Base-by-base conservation (phyloP, 768 basidiomycete species). In the Amanita pallidorosea region DNA sequence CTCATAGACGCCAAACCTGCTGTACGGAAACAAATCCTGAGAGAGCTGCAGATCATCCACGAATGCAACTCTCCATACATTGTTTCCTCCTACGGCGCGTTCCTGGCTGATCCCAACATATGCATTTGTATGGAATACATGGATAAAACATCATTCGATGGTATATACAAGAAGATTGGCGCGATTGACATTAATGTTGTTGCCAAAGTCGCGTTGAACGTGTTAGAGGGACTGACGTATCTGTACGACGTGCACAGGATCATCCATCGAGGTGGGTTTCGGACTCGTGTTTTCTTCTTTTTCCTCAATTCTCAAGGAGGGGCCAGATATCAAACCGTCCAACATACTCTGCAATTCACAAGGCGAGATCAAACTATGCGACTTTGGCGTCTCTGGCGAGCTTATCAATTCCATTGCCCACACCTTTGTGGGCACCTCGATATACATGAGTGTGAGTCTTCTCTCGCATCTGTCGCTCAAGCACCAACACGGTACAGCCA, bases 31-130 rank as follows among this genome's bases (percentile, higher is more conserved):
- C 96, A 98, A 70, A 98, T 99, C 60, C 74, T 98, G 33, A 85
- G 96, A 44, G 96, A 99, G 63, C 73, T 99, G 56, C 96, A 98
- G 60, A 98, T 99, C 72, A 94, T 98, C 92, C 91, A 97, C 66
- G 88, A 96, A 67, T 98, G 95, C 68, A 76, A 85, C 57, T 94
- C 90, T 5, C 79, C 77, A 46, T 88, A 91, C 66, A 99, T 99
- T 63, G 88, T 99, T 60, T 93, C 89, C 0, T 99, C 96, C 71
- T 94, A 86, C 62, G 96, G 96, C 55, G 96, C 96, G 45, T 99
- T 91, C 69, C 74, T 98, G 33, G 83, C 87, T 2, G 96, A 99
- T 65, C 95, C 95, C 11, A 97, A 98, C 60, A 95, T 99, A 61
- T 96, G 95, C 67, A 95, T 97, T 46, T 98, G 93, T 69, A 97